Conservation (phyloP, 140 eudicot genomes). For the Ambrosia hybrid region DNA sequence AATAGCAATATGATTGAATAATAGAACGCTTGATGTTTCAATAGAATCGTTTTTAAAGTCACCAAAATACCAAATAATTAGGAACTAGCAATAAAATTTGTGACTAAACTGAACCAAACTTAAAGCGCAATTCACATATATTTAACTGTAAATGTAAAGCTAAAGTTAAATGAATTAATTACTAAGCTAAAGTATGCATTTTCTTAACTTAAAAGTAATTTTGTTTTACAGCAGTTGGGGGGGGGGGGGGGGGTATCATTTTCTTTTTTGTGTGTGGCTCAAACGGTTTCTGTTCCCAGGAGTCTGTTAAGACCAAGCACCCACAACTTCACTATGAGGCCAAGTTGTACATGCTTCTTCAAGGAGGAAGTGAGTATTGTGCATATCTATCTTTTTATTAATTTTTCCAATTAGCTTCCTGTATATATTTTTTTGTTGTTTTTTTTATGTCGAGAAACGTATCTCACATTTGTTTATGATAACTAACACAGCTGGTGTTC, state of each 20-base stretch:
- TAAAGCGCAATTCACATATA: background rate
- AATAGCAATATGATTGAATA: background rate
- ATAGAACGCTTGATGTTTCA: background rate
- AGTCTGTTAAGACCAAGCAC: conserved; percentile 79
- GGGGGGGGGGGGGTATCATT: too few relatives aligned
- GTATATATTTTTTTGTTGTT: background rate
- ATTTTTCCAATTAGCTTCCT: background rate
- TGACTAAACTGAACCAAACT: background rate
- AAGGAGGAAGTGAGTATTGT: conserved; percentile 80
- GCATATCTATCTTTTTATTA: background rate
- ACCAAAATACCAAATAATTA: background rate
- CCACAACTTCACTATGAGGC: conserved; percentile 94
- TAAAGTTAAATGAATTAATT: background rate
- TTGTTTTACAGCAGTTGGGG: background rate
- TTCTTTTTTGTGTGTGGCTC: conserved; percentile 1
- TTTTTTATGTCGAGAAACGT: background rate
- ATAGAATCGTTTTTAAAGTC: background rate
- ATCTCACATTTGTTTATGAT: background rate
- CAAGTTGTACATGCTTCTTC: conserved; percentile 85
- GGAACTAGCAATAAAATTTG: background rate
- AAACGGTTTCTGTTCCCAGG: conserved; percentile 39
- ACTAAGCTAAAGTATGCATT: background rate
- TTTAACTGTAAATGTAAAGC: background rate
- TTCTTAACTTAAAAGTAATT: background rate
- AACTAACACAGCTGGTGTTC: conserved; percentile 72